These are phyloP conservation scores for Chrysoporthe puriensis DNA, from an alignment of 2,329 filamentous ascomycete species.

Conservation along the genomic window DNA sequence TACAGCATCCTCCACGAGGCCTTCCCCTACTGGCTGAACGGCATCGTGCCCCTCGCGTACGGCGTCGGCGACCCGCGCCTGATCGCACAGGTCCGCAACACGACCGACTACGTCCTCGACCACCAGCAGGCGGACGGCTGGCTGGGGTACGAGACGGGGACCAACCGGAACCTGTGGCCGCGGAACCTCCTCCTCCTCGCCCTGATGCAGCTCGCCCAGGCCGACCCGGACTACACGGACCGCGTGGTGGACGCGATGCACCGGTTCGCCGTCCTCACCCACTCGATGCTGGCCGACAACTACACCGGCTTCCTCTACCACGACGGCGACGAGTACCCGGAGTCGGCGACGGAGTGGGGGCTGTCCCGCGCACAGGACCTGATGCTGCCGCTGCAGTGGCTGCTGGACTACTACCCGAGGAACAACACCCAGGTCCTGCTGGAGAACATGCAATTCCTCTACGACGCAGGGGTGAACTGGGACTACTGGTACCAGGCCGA, in stretches of 20 bases:
- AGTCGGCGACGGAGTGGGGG: slow-evolving; percentile 39
- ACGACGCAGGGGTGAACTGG: slow-evolving; percentile 21
- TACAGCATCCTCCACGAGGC: slow-evolving; percentile 59
- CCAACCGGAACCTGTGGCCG: slow-evolving; percentile 55
- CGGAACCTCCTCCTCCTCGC: slow-evolving; percentile 55
- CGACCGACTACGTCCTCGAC: slow-evolving; percentile 50
- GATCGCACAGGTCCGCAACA: slow-evolving; percentile 51
- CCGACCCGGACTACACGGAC: slow-evolving; percentile 46
- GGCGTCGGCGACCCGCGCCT: slow-evolving; percentile 50
- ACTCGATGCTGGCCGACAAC: slow-evolving; percentile 56
- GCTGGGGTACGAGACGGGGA: slow-evolving; percentile 55
- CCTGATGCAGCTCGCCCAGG: slow-evolving; percentile 53
- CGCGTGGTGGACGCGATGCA: slow-evolving; percentile 54
- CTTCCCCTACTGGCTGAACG: slow-evolving; percentile 63
- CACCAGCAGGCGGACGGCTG: slow-evolving; percentile 57
- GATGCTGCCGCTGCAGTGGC: slow-evolving; percentile 40
- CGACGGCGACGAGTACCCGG: slow-evolving; percentile 44
- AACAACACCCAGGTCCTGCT: slow-evolving; percentile 35
- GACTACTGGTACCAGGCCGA: slow-evolving; percentile 22
- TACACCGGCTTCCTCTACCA: slow-evolving; percentile 52
- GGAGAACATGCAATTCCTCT: slow-evolving; percentile 18
- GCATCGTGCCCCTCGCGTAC: slow-evolving; percentile 59
- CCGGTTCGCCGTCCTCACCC: slow-evolving; percentile 50
- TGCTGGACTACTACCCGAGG: slow-evolving; percentile 37
- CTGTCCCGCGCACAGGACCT: slow-evolving; percentile 40